Evolutionary conservation across 78 protist genomes (phyloP).

Genomic region (Dictyostelium discoideum): DNA sequence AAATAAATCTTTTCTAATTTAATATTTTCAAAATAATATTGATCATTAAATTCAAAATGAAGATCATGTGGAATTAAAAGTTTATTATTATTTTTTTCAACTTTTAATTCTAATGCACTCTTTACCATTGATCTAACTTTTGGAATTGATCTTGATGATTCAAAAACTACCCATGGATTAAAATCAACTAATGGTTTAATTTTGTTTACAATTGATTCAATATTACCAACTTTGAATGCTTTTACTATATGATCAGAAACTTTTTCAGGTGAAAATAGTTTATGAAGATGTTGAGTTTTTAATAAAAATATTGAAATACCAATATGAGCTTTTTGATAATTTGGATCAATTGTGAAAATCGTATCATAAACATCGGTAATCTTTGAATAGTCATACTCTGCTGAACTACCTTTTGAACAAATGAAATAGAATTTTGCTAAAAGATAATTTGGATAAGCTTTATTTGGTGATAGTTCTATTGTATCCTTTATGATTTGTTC

Average conservation of each 20-base stretch:
- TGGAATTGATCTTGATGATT: background rate
- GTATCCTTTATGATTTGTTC: background rate
- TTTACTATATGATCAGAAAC: background rate
- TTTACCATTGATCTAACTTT: conserved; percentile 7
- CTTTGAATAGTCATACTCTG: background rate
- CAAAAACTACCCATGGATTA: background rate
- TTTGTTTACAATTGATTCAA: background rate
- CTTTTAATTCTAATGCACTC: background rate
- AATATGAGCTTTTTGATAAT: background rate
- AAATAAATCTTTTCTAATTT: background rate
- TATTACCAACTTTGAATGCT: background rate
- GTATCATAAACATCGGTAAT: background rate
- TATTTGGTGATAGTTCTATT: background rate
- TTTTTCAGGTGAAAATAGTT: background rate
- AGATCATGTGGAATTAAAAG: background rate
- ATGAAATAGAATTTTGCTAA: background rate
- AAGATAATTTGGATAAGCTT: conserved; percentile 12
- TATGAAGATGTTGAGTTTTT: background rate
- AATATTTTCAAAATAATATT: background rate
- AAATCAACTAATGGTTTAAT: background rate
- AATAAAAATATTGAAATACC: background rate
- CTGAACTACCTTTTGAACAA: background rate
- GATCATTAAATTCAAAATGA: background rate
- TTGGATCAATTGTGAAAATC: background rate
- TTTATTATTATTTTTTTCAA: background rate